Evolutionary conservation across 2,329 filamentous ascomycete genomes (phyloP).

Genomic region (Colletotrichum limetticola): DNA sequence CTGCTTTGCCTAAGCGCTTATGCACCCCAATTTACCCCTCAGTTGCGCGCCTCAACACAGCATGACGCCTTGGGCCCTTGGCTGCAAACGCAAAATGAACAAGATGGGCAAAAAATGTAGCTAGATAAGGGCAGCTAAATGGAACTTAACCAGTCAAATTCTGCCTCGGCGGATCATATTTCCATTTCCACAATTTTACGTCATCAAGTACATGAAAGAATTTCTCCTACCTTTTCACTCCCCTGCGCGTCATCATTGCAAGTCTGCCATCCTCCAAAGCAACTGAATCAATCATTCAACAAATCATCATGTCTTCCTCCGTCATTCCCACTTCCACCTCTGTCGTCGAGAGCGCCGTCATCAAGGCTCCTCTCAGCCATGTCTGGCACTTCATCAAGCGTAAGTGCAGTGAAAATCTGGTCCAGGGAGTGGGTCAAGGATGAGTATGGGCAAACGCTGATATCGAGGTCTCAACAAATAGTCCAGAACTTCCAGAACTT

Average conservation of each 20-base stretch:
- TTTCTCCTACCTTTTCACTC: background rate
- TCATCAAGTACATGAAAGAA: constrained; percentile 11
- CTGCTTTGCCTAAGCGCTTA: background rate
- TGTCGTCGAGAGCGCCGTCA: constrained; percentile 74
- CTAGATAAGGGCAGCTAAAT: background rate
- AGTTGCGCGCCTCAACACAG: background rate
- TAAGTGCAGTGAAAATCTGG: background rate
- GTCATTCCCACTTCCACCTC: constrained; percentile 75
- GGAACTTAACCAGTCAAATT: constrained; percentile 6
- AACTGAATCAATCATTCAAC: background rate
- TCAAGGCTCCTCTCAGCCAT: constrained; percentile 71
- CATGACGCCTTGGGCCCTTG: background rate
- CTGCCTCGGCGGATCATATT: constrained; percentile 19
- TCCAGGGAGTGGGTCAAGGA: background rate
- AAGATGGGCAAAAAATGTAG: background rate
- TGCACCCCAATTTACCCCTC: constrained; percentile 1
- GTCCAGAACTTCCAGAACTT: constrained; percentile 74
- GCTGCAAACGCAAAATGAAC: background rate
- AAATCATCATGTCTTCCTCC: constrained; percentile 39
- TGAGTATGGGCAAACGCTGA: background rate
- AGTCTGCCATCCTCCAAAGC: background rate
- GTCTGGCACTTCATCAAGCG: constrained; percentile 82
- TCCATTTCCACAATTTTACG: constrained; percentile 21
- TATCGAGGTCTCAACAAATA: background rate
- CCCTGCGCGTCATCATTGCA: constrained; percentile 46